Base-by-base conservation (phyloP, 108 stramenopile genomes). In the Skeletonema potamos region DNA sequence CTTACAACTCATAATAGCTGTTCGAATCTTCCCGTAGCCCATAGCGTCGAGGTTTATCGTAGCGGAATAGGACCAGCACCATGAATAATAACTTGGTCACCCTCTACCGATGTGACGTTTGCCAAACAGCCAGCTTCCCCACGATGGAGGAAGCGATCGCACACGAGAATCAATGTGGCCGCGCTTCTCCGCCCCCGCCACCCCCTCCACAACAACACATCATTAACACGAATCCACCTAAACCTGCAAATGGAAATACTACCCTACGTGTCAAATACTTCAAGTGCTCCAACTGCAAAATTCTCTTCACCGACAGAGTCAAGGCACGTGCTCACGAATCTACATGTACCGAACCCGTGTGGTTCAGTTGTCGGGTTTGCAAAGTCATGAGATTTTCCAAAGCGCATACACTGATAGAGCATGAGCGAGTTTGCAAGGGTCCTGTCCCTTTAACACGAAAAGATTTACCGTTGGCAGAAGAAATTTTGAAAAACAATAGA, bases 341-440 rank as follows among this genome's bases (percentile, higher is more conserved):
- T 0, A 24, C 22, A 24, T 51, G 48, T 51, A 51, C 4, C 18
- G 48, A 51, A 9, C 48, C 48, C 48, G 48, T 22, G 1, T 51
- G 48, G 48, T 51, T 51, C 22, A 51, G 48, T 51, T 51, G 48
- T 51, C 48, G 48, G 7, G 48, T 51, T 22, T 51, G 48, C 8
- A 51, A 51, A 51, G 22, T 51, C 48, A 51, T 51, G 48, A 51
- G 48, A 17, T 51, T 51, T 22, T 20, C 48, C 48, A 51, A 51
- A 20, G 22, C 48, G 48, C 0, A 3, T 22, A 51, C 48, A 22
- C n/a, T 51, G 22, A 51, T 51, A 51, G 48, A 51, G 4, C 48
- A 51, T 51, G 48, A 51, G 22, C 20, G 22, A 1, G 4, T 9
- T 9, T 51, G 48, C 1, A 51, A 24, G 22, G 48, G 48, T 24